Evolutionary conservation across 2,329 filamentous ascomycete genomes (phyloP).

Genomic region (Teratosphaeria gauchensis): DNA sequence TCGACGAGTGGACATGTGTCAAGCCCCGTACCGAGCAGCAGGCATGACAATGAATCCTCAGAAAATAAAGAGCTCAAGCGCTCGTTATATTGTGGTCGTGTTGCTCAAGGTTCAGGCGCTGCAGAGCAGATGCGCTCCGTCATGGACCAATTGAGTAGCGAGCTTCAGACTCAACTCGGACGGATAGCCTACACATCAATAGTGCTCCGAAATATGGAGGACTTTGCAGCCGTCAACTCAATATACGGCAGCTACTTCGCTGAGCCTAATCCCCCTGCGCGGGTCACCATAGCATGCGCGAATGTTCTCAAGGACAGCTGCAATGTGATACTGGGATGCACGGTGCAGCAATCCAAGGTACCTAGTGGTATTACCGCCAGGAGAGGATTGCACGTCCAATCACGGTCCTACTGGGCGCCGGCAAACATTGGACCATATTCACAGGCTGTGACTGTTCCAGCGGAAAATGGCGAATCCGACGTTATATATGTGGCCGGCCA

Average conservation of each 20-base stretch:
- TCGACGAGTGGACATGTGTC: not conserved
- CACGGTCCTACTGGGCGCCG: conserved; percentile 90
- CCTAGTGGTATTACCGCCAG: conserved; percentile 11
- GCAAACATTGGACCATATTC: conserved; percentile 97
- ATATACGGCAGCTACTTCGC: conserved; percentile 68
- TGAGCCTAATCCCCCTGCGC: conserved; percentile 70
- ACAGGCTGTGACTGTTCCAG: conserved; percentile 60
- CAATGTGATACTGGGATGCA: conserved; percentile 51
- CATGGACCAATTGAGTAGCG: conserved; percentile 20
- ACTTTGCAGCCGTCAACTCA: conserved; percentile 66
- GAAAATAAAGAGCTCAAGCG: not conserved
- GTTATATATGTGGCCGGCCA: conserved; percentile 72
- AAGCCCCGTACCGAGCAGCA: not conserved
- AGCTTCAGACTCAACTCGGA: conserved; percentile 7
- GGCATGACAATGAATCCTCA: not conserved
- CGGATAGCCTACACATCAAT: conserved; percentile 44
- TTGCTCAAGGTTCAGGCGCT: conserved; percentile 27
- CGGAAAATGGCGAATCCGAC: conserved; percentile 8
- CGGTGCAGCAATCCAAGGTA: conserved; percentile 26
- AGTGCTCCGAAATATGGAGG: conserved; percentile 66
- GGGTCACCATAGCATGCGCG: conserved; percentile 75
- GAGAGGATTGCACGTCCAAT: conserved; percentile 73
- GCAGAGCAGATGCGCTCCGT: conserved; percentile 33
- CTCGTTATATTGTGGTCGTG: not conserved
- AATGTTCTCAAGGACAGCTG: conserved; percentile 50